Evolutionary conservation across 352 stramenopile species (phyloP).

Genomic region (Phytopythium oedochilum): DNA sequence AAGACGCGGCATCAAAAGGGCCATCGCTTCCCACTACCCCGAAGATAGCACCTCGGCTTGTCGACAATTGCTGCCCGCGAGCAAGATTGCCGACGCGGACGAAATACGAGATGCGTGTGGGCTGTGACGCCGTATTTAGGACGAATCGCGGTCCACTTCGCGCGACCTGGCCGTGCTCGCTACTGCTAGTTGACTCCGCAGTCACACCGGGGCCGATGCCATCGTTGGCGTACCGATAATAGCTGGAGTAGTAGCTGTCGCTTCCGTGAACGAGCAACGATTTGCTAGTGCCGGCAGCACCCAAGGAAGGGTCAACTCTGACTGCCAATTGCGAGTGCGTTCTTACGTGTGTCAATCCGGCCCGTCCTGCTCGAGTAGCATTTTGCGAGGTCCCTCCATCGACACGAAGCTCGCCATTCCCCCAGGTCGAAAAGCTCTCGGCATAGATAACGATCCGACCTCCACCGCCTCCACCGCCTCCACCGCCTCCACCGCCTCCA

Average conservation of each 20-base stretch:
- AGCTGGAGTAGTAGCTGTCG: slow-evolving; percentile 3
- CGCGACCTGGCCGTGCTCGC: slow-evolving; percentile 13
- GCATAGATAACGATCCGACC: slow-evolving; percentile 82
- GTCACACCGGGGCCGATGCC: not conserved
- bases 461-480: slow-evolving; percentile 88
- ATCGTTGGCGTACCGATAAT: slow-evolving; percentile 27
- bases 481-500: slow-evolving; percentile 3
- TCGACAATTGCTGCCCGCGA: slow-evolving; percentile 29
- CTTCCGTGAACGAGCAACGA: slow-evolving; percentile 44
- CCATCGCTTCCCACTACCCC: slow-evolving; percentile 22
- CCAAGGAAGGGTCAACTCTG: slow-evolving; percentile 55
- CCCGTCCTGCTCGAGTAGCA: slow-evolving; percentile 19
- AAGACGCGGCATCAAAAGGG: slow-evolving; percentile 1
- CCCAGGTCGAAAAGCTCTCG: slow-evolving; percentile 90
- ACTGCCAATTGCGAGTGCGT: slow-evolving; percentile 40
- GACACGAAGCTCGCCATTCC: slow-evolving; percentile 66
- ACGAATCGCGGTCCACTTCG: slow-evolving; percentile 48
- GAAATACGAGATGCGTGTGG: slow-evolving; percentile 77
- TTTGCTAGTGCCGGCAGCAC: slow-evolving; percentile 62
- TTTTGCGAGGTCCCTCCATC: slow-evolving; percentile 66
- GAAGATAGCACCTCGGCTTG: slow-evolving; percentile 63
- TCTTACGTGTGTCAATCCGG: slow-evolving; percentile 37
- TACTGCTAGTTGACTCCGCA: slow-evolving; percentile 11
- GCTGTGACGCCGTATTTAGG: slow-evolving; percentile 16
- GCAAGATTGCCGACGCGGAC: slow-evolving; percentile 49